Evolutionary conservation across 169 alveolate species (phyloP).

Genomic region (Cryptosporidium felis): DNA sequence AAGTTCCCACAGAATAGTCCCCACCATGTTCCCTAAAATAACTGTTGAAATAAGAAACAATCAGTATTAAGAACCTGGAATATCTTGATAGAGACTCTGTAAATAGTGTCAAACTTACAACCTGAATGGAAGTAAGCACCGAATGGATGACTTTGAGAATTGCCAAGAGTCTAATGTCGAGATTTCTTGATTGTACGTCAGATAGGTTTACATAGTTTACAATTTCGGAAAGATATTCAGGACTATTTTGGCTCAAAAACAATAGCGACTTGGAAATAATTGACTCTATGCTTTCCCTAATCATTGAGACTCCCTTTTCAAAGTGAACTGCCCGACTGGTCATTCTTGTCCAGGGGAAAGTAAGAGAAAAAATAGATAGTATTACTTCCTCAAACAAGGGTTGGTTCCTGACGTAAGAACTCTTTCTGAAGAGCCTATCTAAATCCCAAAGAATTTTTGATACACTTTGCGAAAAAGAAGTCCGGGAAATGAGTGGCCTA

Average conservation of each 20-base stretch:
- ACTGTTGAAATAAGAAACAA: conserved; percentile 9
- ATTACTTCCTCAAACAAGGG: not conserved
- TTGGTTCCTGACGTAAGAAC: not conserved
- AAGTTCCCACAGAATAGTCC: conserved; percentile 1
- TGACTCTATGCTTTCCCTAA: conserved; percentile 30
- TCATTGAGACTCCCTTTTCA: not conserved
- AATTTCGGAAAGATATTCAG: not conserved
- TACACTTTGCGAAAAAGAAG: not conserved
- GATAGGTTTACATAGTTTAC: not conserved
- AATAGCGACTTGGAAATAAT: conserved; percentile 21
- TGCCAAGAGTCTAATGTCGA: conserved; percentile 30
- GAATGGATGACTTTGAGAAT: conserved; percentile 9
- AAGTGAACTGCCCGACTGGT: conserved; percentile 1
- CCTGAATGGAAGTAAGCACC: not conserved
- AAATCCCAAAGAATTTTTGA: not conserved
- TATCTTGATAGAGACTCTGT: conserved; percentile 21
- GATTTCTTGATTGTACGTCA: not conserved
- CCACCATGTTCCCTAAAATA: conserved; percentile 9
- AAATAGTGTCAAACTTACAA: not conserved
- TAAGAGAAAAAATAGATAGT: conserved; percentile 18
- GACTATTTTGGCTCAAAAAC: not conserved
- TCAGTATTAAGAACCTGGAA: not conserved
- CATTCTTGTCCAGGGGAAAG: conserved; percentile 61
- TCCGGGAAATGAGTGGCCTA: not conserved
- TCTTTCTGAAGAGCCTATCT: not conserved